phyloP scores from a whole-genome alignment of 129 eudicot species.

The Apium graveolens region DNA sequence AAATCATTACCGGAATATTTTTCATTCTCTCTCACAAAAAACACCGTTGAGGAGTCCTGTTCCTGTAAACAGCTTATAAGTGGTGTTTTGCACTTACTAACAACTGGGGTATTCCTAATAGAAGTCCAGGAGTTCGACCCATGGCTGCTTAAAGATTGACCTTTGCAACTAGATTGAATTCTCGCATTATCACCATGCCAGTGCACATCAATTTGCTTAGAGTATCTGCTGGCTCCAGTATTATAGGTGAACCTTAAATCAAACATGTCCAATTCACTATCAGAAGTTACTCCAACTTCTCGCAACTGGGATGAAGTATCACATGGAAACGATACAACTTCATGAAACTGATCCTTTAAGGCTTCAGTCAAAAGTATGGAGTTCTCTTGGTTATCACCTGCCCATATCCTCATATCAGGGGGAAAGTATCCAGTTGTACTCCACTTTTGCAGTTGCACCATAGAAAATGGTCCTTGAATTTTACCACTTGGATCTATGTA shows the following conservation, averaged over 20 bases:
- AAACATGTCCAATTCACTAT: neutral
- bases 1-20: too few relatives aligned
- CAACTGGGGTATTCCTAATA: conserved; percentile 3
- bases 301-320: conserved; percentile 5
- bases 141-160: conserved; percentile 2
- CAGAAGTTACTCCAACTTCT: conserved; percentile 18
- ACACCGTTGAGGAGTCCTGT: conserved; percentile 18
- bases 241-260: conserved; percentile 13
- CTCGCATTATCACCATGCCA: neutral
- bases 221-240: conserved; percentile 15
- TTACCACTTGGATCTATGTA: conserved; percentile 80
- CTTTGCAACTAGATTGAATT: neutral
- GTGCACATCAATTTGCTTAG: conserved; percentile 16
- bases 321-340: conserved; percentile 8
- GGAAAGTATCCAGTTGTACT: conserved; percentile 75
- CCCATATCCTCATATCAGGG: conserved; percentile 76
- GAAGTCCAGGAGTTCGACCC: conserved; percentile 13
- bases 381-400: conserved; percentile 42
- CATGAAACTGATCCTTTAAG: conserved; percentile 39
- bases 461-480: conserved; percentile 84
- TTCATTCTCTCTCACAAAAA: conserved; percentile 9
- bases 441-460: conserved; percentile 78
- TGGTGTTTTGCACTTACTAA: neutral
- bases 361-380: conserved; percentile 63
- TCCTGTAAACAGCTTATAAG: conserved; percentile 10